A percentile compares a stretch with the other conserved stretches of the same genome.
These are phyloP conservation scores for Aphanomyces cochlioides DNA, from an alignment of 352 stramenopile genomes.

Conservation along the genomic window DNA sequence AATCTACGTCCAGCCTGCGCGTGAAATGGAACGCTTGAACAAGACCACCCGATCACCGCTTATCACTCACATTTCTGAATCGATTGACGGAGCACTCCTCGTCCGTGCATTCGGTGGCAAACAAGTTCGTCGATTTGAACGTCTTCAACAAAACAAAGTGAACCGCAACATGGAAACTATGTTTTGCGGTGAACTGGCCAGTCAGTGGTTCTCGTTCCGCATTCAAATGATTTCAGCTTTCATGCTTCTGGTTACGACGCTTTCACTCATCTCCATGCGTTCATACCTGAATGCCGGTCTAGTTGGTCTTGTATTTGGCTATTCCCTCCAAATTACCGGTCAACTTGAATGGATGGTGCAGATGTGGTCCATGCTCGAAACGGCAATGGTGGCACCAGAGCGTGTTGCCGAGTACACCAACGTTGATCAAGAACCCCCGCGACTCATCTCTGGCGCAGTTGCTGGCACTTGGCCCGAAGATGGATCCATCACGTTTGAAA, in stretches of 20 bases:
- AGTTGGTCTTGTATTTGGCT: slow-evolving; percentile 13
- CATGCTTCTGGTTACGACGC: slow-evolving; percentile 15
- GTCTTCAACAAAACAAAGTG: slow-evolving; percentile 22
- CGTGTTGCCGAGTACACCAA: slow-evolving; percentile 22
- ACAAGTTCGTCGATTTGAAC: slow-evolving; percentile 24
- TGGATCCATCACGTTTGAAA: slow-evolving; percentile 80
- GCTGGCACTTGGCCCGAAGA: slow-evolving; percentile 61
- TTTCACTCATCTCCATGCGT: slow-evolving; percentile 25
- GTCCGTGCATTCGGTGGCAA: slow-evolving; percentile 47
- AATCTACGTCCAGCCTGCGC: slow-evolving; percentile 48
- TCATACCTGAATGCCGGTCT: slow-evolving; percentile 24
- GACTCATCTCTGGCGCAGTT: neutral
- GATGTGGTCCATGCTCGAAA: slow-evolving; percentile 20
- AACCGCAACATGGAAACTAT: slow-evolving; percentile 22
- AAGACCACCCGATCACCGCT: slow-evolving; percentile 49
- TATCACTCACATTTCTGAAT: slow-evolving; percentile 51
- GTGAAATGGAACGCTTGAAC: slow-evolving; percentile 48
- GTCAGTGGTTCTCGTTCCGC: slow-evolving; percentile 23
- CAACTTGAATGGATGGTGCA: slow-evolving; percentile 27
- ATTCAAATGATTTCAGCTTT: slow-evolving; percentile 20
- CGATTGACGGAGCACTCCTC: slow-evolving; percentile 46
- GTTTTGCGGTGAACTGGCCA: slow-evolving; percentile 11
- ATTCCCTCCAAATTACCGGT: slow-evolving; percentile 8
- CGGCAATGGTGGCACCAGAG: slow-evolving; percentile 16
- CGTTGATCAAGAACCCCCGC: slow-evolving; percentile 12